A percentile compares a stretch with the other conserved stretches of the same genome.
phyloP scores from a whole-genome alignment of 306 rosid genomes.

The Vigna nakashimae region DNA sequence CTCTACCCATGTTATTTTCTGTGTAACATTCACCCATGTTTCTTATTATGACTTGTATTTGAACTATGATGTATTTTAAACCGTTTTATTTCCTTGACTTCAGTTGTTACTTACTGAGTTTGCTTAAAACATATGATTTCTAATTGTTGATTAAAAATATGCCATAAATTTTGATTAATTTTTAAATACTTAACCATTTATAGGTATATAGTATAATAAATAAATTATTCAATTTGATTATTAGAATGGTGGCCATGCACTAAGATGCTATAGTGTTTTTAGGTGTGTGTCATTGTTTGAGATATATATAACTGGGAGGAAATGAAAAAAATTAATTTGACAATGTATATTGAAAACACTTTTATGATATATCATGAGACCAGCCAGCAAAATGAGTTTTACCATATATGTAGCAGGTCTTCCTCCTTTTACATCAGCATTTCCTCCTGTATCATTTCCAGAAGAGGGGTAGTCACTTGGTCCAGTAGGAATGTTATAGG shows the following conservation, averaged over 20 bases:
- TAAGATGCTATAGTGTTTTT: no score
- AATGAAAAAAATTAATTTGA: no score
- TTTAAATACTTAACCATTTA: no score
- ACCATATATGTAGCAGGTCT: conserved; percentile 84
- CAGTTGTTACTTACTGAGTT: not conserved
- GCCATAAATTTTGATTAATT: no score
- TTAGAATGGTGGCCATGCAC: no score
- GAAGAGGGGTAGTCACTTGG: conserved; percentile 75
- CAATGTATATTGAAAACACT: no score
- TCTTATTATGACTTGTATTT: not conserved
- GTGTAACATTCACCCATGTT: not conserved
- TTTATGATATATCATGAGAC: not conserved
- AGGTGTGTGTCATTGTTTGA: no score
- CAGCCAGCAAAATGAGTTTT: conserved; percentile 38
- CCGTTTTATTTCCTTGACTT: not conserved
- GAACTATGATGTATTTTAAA: not conserved
- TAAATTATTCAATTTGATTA: no score
- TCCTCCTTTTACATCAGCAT: conserved; percentile 71
- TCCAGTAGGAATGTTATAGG: conserved; percentile 92
- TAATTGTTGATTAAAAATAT: no score
- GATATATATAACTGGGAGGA: no score
- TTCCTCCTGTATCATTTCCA: conserved; percentile 76
- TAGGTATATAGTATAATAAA: no score
- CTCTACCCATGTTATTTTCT: not conserved
- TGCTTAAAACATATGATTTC: no score